Base-by-base conservation (phyloP, 2,329 filamentous ascomycete genomes). In the Colletotrichum theobromicola region DNA sequence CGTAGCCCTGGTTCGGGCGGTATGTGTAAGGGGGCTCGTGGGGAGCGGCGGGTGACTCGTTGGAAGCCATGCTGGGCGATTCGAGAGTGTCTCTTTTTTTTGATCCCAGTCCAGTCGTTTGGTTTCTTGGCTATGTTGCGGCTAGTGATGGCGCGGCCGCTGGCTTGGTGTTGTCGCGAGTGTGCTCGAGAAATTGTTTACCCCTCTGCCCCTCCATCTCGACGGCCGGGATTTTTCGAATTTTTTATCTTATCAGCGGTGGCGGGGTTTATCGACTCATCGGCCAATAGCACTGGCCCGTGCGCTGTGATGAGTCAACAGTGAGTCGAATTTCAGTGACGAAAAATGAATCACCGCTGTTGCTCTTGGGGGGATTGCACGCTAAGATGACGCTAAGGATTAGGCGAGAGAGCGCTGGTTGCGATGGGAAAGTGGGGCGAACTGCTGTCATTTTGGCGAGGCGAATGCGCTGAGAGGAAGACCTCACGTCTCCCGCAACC, bases 11-110 rank as follows among this genome's bases (percentile, higher is more conserved):
- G 79, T 85, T 86, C 37, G 85, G 81, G 13, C 82, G 85, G 76
- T 87, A 87, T 13, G 79, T 82, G 77, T 86, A 86, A 4, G 87
- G 85, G 7, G 87, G 86, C 76, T 88, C 81, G 74, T 88, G 85
- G 60, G 87, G 85, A 70, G 83, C 83, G 18, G 85, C 84, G 24
- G 86, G 82, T 24, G 84, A 83, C 66, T 75, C 73, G 60, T 69
- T 74, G 32, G 73, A 69, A 30, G 73, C 50, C 73, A 75, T 75
- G 7, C 12, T 69, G 57, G 7, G 50, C 46, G 24, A n/a, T 64
- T 34, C 0, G 2, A 24, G n/a, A 50, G 42, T 21, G n/a, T 21
- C 10, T 3, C 2, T 50, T 50, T 21, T 6, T 3, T 2, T 50
- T 50, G 42, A 50, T 61, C 24, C 53, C 55, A 68, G 32, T 68